These are phyloP conservation scores for Karstenula rhodostoma DNA, from an alignment of 2,329 filamentous ascomycete species.

Conservation along the genomic window DNA sequence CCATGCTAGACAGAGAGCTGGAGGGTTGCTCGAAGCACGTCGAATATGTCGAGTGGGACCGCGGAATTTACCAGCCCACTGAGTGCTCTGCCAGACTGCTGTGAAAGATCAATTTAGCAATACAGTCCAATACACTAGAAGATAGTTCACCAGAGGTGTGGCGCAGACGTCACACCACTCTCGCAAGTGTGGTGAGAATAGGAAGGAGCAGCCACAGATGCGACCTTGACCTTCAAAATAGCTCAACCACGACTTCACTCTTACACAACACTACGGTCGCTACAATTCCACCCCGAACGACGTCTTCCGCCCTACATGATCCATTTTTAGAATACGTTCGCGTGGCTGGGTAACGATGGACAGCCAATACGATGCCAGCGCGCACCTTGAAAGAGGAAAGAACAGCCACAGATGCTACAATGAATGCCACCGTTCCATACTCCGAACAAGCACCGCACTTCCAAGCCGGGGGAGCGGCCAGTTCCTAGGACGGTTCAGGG, in stretches of 20 bases:
- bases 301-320: not conserved
- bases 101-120: not conserved
- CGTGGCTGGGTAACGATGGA: not conserved
- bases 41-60: too few species aligned
- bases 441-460: not conserved
- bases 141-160: not conserved
- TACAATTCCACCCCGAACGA: not conserved
- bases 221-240: not conserved
- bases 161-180: not conserved
- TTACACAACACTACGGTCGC: not conserved
- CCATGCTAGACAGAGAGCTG: too few species aligned
- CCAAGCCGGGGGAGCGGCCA: not conserved
- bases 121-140: not conserved
- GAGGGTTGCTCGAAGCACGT: too few species aligned
- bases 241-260: not conserved
- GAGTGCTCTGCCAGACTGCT: too few species aligned
- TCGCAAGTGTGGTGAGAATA: not conserved
- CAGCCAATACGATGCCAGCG: not conserved
- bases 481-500: not conserved
- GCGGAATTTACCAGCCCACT: too few species aligned
- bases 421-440: not conserved
- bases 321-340: not conserved
- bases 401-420: slow-evolving; percentile 1
- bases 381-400: not conserved
- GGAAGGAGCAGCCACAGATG: not conserved